A percentile compares a stretch with the other conserved stretches of the same genome.
These are phyloP conservation scores for Plasmopara muralis DNA, from an alignment of 352 stramenopile species.

Conservation along the genomic window DNA sequence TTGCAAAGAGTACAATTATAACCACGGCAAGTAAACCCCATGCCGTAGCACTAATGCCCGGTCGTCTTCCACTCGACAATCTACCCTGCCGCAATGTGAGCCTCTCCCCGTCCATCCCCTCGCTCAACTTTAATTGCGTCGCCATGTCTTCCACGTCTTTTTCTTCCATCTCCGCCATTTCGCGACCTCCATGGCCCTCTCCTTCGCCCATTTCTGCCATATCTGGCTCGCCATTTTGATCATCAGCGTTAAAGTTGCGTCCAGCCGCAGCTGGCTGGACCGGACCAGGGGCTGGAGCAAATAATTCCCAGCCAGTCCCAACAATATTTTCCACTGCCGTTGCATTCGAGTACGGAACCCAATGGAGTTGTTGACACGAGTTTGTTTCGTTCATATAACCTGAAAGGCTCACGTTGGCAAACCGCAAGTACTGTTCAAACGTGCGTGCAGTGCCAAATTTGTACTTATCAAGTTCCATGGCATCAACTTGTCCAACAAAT, in stretches of 20 bases:
- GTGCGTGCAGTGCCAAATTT: conserved; percentile 38
- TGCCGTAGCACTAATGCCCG: conserved; percentile 21
- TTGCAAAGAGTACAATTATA: conserved; percentile 35
- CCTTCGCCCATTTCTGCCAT: conserved; percentile 6
- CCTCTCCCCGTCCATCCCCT: conserved; percentile 28
- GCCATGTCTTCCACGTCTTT: conserved; percentile 8
- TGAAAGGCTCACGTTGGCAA: conserved; percentile 42
- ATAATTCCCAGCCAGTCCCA: conserved; percentile 33
- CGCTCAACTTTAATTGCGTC: conserved; percentile 10
- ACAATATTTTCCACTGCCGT: conserved; percentile 40
- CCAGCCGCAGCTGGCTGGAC: not conserved
- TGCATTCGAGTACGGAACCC: conserved; percentile 44
- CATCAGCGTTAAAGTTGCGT: not conserved
- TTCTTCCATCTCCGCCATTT: conserved; percentile 12
- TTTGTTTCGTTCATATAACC: conserved; percentile 43
- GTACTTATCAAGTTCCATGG: conserved; percentile 47
- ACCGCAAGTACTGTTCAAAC: conserved; percentile 44
- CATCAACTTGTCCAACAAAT: conserved; percentile 45
- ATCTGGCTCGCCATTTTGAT: conserved; percentile 7
- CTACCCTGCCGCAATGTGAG: conserved; percentile 27
- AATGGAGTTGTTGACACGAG: conserved; percentile 51
- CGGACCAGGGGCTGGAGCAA: conserved; percentile 2
- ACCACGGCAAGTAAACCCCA: conserved; percentile 42
- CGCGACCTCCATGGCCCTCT: conserved; percentile 2
- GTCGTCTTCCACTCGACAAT: conserved; percentile 7